phyloP scores from a whole-genome alignment of 305 asterid species.

The Plantago lanceolata region DNA sequence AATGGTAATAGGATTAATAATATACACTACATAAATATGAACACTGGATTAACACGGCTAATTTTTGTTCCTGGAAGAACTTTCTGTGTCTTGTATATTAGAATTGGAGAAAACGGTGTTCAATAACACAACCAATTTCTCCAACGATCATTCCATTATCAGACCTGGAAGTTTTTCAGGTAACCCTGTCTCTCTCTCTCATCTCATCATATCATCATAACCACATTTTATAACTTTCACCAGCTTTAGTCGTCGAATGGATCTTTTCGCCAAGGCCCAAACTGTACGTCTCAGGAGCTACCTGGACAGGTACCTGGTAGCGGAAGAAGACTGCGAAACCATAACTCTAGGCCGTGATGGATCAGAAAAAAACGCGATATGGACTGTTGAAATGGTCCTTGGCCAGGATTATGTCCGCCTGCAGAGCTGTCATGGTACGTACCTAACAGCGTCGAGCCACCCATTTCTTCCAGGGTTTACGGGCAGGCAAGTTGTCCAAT shows the following conservation, averaged over 20 bases:
- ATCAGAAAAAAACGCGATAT: conserved; percentile 37
- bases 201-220: too few species aligned
- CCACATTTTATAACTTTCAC: background rate
- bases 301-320: conserved; percentile 60
- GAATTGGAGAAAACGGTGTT: background rate
- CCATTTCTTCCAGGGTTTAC: conserved; percentile 56
- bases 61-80: conserved; percentile 5
- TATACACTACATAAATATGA: background rate
- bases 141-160: background rate
- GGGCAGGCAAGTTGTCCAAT: conserved; percentile 51
- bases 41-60: background rate
- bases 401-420: conserved; percentile 42
- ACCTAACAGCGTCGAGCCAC: conserved; percentile 53
- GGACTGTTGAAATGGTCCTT: conserved; percentile 47
- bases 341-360: conserved; percentile 44
- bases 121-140: background rate
- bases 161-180: background rate
- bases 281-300: conserved; percentile 48
- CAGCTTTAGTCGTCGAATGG: conserved; percentile 37
- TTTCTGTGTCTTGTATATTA: conserved; percentile 1
- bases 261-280: conserved; percentile 51
- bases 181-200: background rate
- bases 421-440: conserved; percentile 57
- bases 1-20: too few species aligned
- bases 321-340: conserved; percentile 48